Conservation (phyloP, 129 eudicot genomes). For the Mikania micrantha region DNA sequence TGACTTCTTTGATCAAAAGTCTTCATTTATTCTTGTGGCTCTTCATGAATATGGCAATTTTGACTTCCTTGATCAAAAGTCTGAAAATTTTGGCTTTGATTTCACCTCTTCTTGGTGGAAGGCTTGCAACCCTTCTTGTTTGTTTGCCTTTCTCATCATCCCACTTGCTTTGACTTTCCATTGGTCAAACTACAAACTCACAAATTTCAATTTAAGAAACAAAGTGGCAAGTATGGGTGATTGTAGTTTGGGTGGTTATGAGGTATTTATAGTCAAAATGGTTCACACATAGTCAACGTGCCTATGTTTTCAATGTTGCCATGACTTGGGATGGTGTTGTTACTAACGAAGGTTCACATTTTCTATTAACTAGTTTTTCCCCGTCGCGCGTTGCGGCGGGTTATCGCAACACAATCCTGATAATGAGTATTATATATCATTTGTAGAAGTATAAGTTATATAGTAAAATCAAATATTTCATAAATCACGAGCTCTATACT, state of each 20-base stretch:
- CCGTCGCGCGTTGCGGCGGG: too few species aligned
- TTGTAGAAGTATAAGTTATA: too few species aligned
- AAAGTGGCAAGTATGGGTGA: neutral
- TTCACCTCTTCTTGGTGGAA: conserved; percentile 34
- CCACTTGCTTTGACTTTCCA: conserved; percentile 20
- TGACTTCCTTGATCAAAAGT: conserved; percentile 8
- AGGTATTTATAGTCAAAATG: conserved; percentile 20
- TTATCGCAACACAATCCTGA: too few species aligned
- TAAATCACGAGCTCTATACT: too few species aligned
- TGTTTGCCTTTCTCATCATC: neutral
- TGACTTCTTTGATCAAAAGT: conserved; percentile 7
- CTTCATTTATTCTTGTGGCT: too few species aligned
- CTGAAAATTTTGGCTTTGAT: conserved; percentile 24
- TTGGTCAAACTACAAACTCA: conserved; percentile 11
- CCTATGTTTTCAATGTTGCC: neutral
- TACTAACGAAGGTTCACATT: too few species aligned
- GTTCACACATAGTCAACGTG: conserved; percentile 18
- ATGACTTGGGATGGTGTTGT: too few species aligned
- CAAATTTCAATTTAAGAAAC: neutral
- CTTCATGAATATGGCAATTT: conserved; percentile 10
- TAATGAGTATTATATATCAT: too few species aligned
- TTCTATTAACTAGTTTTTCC: too few species aligned
- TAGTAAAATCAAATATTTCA: too few species aligned
- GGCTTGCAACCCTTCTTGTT: conserved; percentile 9
- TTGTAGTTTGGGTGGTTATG: neutral